Evolutionary conservation across 2,329 filamentous ascomycete species (phyloP), one percentile per base, ranked within the genome.

Genomic region (Cercospora zeina): DNA sequence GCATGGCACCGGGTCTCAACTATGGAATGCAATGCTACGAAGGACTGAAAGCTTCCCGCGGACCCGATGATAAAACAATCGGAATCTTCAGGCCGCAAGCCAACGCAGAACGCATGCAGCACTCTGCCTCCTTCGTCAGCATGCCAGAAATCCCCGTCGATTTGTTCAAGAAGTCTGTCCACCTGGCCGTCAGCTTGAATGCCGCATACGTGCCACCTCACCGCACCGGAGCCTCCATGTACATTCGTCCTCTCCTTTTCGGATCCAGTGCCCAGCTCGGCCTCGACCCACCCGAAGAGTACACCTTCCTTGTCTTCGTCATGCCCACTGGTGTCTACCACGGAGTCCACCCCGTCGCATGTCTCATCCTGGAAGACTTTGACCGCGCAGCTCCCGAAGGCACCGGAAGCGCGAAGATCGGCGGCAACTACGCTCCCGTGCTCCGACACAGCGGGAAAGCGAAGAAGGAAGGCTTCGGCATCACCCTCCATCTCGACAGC

Each of bases 11-110:
- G 0, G 93, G 87, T 47, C 85, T 97, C 68, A 99, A 99, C 83
- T 99, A 99, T 77, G 92, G 93, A 62, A 92, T 96, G 75, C 95
- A 97, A 80, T 93, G 91, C 71, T 99, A 96, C 81, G 95, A 99
- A 77, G 95, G 95, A n/a, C 87, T 97, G 75, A 97, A 97, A 78
- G 93, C 93, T 59, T 97, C 97, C 84, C 91, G 93, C 66, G 81
- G 83, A 2, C 89, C 91, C 16, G 80, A 83, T 62, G 85, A 89
- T 75, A 75, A 81, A 63, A 78, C 79, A 63, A 93, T 97, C 79
- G 86, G 87, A 74, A 85, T 97, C 76, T 97, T 97, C 85, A 89
- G 93, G 4, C 90, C 93, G 0, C 83, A 88, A 72, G 87, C 88
- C 74, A 97, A 97, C 76, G 95, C 93, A 37, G 77, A 80, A 45